These are phyloP conservation scores for Tremella yokohamensis DNA, from an alignment of 768 basidiomycete genomes.

Conservation along the genomic window DNA sequence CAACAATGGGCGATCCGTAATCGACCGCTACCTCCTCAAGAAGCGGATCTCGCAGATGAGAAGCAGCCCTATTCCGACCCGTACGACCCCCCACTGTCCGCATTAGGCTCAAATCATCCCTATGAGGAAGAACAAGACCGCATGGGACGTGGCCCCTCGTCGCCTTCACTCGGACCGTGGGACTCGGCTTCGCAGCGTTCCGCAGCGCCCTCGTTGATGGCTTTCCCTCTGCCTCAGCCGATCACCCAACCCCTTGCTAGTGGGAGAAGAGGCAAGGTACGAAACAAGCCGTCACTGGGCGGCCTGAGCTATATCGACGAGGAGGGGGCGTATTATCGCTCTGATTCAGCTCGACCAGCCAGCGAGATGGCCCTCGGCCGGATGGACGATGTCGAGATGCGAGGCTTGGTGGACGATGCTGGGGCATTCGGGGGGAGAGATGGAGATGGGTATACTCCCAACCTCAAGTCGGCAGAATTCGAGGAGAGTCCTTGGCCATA, in stretches of 20 bases:
- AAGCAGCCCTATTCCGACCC: slow-evolving; percentile 17
- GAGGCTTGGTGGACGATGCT: slow-evolving; percentile 23
- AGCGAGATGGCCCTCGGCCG: slow-evolving; percentile 7
- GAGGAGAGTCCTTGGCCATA: slow-evolving; percentile 28
- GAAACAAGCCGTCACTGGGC: slow-evolving; percentile 15
- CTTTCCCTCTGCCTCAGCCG: slow-evolving; percentile 1
- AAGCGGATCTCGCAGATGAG: too few species aligned
- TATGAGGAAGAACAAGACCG: background rate
- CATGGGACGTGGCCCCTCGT: slow-evolving; percentile 3
- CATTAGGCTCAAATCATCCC: background rate
- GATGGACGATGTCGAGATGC: slow-evolving; percentile 28
- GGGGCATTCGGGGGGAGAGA: slow-evolving; percentile 11
- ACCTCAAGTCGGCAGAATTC: slow-evolving; percentile 25
- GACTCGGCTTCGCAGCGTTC: slow-evolving; percentile 45
- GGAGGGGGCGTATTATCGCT: slow-evolving; percentile 35
- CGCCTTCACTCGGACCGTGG: slow-evolving; percentile 42
- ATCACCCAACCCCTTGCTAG: background rate
- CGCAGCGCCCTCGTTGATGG: slow-evolving; percentile 4
- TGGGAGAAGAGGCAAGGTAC: background rate
- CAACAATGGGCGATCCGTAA: background rate
- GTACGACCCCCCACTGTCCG: slow-evolving; percentile 7
- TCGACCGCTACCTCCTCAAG: too few species aligned
- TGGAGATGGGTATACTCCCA: slow-evolving; percentile 4
- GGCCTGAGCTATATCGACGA: slow-evolving; percentile 43
- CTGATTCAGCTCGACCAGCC: slow-evolving; percentile 22